A percentile compares a stretch with the other conserved stretches of the same genome.
Conservation (phyloP, 441 rosid species). For the Brassica hybrid region DNA sequence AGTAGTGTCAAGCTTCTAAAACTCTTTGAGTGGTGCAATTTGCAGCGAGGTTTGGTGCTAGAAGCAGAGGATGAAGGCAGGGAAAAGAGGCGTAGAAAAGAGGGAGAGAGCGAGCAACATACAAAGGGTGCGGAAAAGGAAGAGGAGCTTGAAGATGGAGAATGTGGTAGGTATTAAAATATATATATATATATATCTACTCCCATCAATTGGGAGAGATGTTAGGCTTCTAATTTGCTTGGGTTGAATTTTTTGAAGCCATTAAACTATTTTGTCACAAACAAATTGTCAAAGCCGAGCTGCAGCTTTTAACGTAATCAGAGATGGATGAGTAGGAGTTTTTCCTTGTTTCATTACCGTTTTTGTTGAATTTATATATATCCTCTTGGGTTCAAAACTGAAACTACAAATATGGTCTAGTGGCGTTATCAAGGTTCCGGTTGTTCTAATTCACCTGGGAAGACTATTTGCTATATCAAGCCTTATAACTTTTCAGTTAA, state of each 20-base stretch:
- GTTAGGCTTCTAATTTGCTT: slow-evolving; percentile 26
- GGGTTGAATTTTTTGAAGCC: slow-evolving; percentile 9
- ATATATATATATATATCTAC: slow-evolving; percentile 15
- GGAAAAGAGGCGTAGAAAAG: slow-evolving; percentile 60
- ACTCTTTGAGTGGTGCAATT: slow-evolving; percentile 3
- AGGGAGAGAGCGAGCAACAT: slow-evolving; percentile 56
- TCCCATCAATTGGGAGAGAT: slow-evolving; percentile 3
- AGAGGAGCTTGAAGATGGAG: slow-evolving; percentile 93
- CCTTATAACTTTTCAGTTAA: neutral
- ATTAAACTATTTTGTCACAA: slow-evolving; percentile 22
- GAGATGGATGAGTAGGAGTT: slow-evolving; percentile 12
- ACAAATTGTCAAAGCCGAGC: neutral
- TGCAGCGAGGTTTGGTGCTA: slow-evolving; percentile 56
- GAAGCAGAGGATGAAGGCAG: slow-evolving; percentile 60
- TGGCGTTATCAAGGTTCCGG: slow-evolving; percentile 7
- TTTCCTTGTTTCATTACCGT: neutral
- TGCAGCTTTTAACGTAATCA: slow-evolving; percentile 25
- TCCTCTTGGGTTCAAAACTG: neutral
- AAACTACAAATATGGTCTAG: slow-evolving; percentile 6
- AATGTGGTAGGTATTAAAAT: slow-evolving; percentile 65
- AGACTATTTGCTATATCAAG: neutral
- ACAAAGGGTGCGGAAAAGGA: slow-evolving; percentile 50
- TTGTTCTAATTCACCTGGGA: neutral
- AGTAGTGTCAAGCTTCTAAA: slow-evolving; percentile 4
- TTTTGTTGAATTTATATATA: neutral